Evolutionary conservation across 208 protist genomes (phyloP), one percentile per base, ranked within the genome.

Genomic region (Leishmania lainsoni): DNA sequence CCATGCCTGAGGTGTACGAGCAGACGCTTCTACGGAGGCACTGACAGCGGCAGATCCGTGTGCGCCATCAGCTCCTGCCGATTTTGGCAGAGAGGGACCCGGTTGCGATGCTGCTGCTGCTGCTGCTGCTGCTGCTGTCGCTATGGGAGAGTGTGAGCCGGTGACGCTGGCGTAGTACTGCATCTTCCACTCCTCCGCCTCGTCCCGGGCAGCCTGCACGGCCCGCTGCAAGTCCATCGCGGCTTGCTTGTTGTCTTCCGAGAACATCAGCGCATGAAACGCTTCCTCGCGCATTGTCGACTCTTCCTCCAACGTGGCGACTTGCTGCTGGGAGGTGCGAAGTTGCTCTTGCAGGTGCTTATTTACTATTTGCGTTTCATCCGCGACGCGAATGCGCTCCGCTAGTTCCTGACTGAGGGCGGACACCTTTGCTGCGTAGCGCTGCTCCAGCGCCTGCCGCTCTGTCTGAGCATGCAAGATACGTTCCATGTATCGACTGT

Each of bases 231-330:
- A 82, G 22, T 90, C 83, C 58, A 86, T 79, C n/a, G 93, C 86
- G 26, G 91, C 76, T 26, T 83, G 81, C 69, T 90, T 89, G 63
- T 87, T 88, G 61, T 92, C 91, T 66, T 94, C 92, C 17, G 91
- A 91, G 71, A 96, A 84, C 84, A 94, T 88, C 29, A 94, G 78
- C 9, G 90, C 81, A 42, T 83, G 79, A 35, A 96, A 90, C 0
- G 92, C 90, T 32, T 91, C 89, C 81, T 96, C 92, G 17, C 92
- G 87, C 75, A 87, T 91, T 6, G 59, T 78, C 1, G 91, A 90
- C 72, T 96, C 91, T 59, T 89, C 87, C 80, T 94, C 91, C 16
- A 94, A 78, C 63, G 73, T 84, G 6, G 72, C 74, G 10, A 94
- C 81, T 63, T 86, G 82, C 56, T 81, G 56, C 56, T 87, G 69